A percentile compares a stretch with the other conserved stretches of the same genome.
phyloP scores from a whole-genome alignment of 169 alveolate species.

The Cryptosporidium canis region DNA sequence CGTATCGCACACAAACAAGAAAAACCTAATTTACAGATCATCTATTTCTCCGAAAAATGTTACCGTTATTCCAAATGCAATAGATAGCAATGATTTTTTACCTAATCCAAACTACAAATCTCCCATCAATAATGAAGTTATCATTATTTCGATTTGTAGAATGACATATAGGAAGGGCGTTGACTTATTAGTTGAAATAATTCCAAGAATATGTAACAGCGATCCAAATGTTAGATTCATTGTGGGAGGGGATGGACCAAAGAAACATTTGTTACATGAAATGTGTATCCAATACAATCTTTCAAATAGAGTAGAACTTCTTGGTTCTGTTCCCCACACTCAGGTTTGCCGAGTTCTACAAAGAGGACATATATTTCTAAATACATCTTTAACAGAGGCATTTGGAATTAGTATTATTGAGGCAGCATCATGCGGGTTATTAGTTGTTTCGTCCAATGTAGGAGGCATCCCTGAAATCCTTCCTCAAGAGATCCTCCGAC shows the following conservation, averaged over 20 bases:
- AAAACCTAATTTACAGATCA: constrained; percentile 95
- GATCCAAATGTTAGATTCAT: constrained; percentile 90
- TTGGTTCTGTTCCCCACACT: constrained; percentile 92
- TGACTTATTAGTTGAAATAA: constrained; percentile 93
- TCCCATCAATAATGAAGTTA: constrained; percentile 85
- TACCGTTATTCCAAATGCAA: constrained; percentile 90
- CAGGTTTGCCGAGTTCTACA: constrained; percentile 93
- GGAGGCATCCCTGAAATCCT: constrained; percentile 98
- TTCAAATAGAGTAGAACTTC: constrained; percentile 92
- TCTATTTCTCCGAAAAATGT: constrained; percentile 90
- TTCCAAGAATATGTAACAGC: constrained; percentile 94
- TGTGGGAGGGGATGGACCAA: constrained; percentile 99
- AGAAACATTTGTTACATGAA: constrained; percentile 91
- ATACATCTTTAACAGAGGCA: constrained; percentile 97
- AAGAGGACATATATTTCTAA: constrained; percentile 97
- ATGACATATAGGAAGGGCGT: constrained; percentile 97
- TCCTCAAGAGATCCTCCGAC: constrained; percentile 84
- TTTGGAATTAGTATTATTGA: constrained; percentile 98
- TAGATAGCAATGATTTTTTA: constrained; percentile 85
- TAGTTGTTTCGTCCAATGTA: constrained; percentile 96
- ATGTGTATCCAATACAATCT: constrained; percentile 91
- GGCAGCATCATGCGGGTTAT: constrained; percentile 99
- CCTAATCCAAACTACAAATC: constrained; percentile 85
- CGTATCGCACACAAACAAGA: constrained; percentile 93
- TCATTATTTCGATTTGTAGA: constrained; percentile 94